Base-by-base conservation (phyloP, 2,329 filamentous ascomycete genomes). In the Colletotrichum liaoningense region DNA sequence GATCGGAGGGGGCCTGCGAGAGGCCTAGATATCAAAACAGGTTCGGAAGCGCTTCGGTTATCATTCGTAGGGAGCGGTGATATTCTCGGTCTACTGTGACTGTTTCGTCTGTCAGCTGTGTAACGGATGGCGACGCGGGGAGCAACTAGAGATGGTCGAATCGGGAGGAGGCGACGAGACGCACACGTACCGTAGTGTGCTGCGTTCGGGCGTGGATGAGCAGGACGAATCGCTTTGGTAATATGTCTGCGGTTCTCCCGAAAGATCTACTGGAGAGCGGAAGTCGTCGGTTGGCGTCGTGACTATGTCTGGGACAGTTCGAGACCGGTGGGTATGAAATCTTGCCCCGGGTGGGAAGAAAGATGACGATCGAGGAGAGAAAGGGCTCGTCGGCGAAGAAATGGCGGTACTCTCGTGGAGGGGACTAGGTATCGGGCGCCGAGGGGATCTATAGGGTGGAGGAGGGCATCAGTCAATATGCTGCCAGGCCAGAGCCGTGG, bases 381-480 rank as follows among this genome's bases (percentile, higher is more conserved):
- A 75, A 6, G 84, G 83, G 75, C 83, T 86, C 64, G 84, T 80
- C 65, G 85, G 82, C 74, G 83, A 82, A 77, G 85, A 86, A 62
- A 84, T 80, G 67, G 83, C 81, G 70, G 80, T 85, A 69, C 84
- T 83, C 72, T 78, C 69, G 69, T 74, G 88, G 60, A 89, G 81
- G 75, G 88, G 88, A 77, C 87, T 89, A 57, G 87, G 86, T 74
- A 85, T 82, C 69, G 83, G 79, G 78, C 84, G 86, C 79, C 85
- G 83, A 77, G 82, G 84, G 66, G 85, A 87, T 85, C 88, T 90
- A 78, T 70, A 59, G 73, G 75, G 76, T 64, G 75, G 76, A 57
- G 65, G 58, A 62, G 72, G 65, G 67, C 62, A 76, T 81, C 65
- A 76, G 78, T 72, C 72, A 73, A 62, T 70, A 69, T 72, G 54